Evolutionary conservation across 2,329 filamentous ascomycete species (phyloP).

Genomic region (Pezicula rhizophila): DNA sequence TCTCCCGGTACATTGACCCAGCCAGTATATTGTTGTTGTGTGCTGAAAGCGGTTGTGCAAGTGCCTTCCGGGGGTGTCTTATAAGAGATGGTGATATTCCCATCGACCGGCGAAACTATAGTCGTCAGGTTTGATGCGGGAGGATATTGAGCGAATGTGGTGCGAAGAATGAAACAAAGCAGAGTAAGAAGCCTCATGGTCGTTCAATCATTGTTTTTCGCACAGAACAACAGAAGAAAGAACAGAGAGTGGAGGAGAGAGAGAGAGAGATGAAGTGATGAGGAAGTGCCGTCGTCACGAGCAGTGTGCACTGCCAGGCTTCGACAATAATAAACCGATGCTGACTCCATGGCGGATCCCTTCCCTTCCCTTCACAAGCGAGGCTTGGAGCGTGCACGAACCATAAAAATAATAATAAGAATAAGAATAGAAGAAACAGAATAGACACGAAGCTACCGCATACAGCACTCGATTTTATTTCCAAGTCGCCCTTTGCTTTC

Average conservation of each 20-base stretch:
- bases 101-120: constrained; percentile 55
- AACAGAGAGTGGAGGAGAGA: background rate
- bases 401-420: background rate
- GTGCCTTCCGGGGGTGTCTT: constrained; percentile 53
- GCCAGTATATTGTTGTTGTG: constrained; percentile 64
- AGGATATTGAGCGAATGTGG: constrained; percentile 28
- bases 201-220: constrained; percentile 21
- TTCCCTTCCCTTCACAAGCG: too few species aligned
- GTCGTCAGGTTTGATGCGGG: constrained; percentile 42
- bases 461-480: too few species aligned
- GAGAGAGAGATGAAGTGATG: background rate
- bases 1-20: constrained; percentile 58
- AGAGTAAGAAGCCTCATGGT: constrained; percentile 21
- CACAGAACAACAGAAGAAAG: background rate
- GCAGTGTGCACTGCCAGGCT: background rate
- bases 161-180: constrained; percentile 12
- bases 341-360: background rate
- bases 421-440: background rate
- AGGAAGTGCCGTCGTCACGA: background rate
- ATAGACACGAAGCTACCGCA: too few species aligned
- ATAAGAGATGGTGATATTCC: constrained; percentile 61
- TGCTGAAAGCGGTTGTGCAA: constrained; percentile 58
- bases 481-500: too few species aligned
- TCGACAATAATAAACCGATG: background rate
- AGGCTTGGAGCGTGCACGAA: background rate